Evolutionary conservation across 495 filamentous ascomycete species (phyloP).

Genomic region (Penicillium mononematosum): DNA sequence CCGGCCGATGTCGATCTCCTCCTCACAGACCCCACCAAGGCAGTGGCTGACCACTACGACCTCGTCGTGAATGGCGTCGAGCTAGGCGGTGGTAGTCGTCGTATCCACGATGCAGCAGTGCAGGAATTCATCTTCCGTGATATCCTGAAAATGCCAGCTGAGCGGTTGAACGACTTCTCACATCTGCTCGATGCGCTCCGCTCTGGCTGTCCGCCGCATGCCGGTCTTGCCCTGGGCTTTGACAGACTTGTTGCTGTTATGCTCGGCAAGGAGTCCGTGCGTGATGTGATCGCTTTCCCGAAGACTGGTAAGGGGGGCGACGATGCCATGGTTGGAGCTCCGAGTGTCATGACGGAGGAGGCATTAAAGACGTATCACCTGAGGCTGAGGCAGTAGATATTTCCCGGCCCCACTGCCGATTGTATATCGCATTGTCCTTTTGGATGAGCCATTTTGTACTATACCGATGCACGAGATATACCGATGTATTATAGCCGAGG

Average conservation of each 20-base stretch:
- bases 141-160: slow-evolving; percentile 64
- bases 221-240: slow-evolving; percentile 88
- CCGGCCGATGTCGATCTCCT: slow-evolving; percentile 72
- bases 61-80: slow-evolving; percentile 95
- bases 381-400: slow-evolving; percentile 27
- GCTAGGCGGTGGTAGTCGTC: slow-evolving; percentile 86
- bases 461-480: not conserved
- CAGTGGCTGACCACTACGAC: slow-evolving; percentile 84
- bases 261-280: slow-evolving; percentile 67
- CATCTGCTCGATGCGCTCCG: slow-evolving; percentile 80
- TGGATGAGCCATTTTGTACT: slow-evolving; percentile 2
- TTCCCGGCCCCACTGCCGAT: not conserved
- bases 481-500: slow-evolving; percentile 7
- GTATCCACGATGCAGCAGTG: slow-evolving; percentile 82
- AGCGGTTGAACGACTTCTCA: slow-evolving; percentile 70
- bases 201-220: slow-evolving; percentile 95
- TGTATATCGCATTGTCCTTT: not conserved
- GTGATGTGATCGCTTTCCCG: slow-evolving; percentile 95
- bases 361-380: slow-evolving; percentile 70
- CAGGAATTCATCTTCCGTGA: slow-evolving; percentile 84
- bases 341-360: slow-evolving; percentile 59
- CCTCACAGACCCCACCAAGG: slow-evolving; percentile 66
- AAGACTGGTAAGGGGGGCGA: slow-evolving; percentile 81
- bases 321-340: slow-evolving; percentile 76
- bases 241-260: slow-evolving; percentile 85